These are phyloP conservation scores for Byssoonygena ceratinophila DNA, from an alignment of 2,329 filamentous ascomycete species.

Conservation along the genomic window DNA sequence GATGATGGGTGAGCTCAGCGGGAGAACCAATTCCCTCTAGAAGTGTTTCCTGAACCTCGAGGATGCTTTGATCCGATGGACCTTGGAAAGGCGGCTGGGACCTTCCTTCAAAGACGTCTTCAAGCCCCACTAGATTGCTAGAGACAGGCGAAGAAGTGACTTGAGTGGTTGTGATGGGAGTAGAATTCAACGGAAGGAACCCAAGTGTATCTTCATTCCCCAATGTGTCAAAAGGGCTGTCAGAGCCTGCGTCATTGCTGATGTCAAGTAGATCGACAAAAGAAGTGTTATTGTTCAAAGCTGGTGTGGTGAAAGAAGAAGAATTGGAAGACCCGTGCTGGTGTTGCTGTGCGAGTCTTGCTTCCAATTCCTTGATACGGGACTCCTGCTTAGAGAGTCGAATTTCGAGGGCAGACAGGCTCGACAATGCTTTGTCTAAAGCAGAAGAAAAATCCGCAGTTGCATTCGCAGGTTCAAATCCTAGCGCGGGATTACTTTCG, in stretches of 20 bases:
- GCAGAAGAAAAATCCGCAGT: neutral
- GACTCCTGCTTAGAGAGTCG: conserved; percentile 4
- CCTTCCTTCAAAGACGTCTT: neutral
- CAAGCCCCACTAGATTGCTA: neutral
- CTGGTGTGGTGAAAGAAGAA: neutral
- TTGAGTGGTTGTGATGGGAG: neutral
- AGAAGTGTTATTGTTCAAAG: neutral
- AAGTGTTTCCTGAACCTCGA: conserved; percentile 1
- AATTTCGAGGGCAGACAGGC: neutral
- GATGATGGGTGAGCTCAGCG: conserved; percentile 12
- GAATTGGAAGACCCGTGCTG: neutral
- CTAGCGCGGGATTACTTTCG: neutral
- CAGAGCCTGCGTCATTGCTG: neutral
- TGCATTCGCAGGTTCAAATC: neutral
- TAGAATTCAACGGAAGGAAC: neutral
- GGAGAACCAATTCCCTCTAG: conserved; percentile 15
- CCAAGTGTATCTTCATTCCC: neutral
- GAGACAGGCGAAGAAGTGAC: neutral
- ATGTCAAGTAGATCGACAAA: conserved; percentile 1
- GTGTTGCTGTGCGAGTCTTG: neutral
- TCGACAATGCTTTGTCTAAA: neutral
- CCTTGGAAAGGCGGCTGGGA: neutral
- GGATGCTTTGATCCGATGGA: neutral
- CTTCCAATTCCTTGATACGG: conserved; percentile 11
- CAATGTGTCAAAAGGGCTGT: neutral